These are phyloP conservation scores for Quercus glauca DNA, from an alignment of 306 rosid species.

Conservation along the genomic window DNA sequence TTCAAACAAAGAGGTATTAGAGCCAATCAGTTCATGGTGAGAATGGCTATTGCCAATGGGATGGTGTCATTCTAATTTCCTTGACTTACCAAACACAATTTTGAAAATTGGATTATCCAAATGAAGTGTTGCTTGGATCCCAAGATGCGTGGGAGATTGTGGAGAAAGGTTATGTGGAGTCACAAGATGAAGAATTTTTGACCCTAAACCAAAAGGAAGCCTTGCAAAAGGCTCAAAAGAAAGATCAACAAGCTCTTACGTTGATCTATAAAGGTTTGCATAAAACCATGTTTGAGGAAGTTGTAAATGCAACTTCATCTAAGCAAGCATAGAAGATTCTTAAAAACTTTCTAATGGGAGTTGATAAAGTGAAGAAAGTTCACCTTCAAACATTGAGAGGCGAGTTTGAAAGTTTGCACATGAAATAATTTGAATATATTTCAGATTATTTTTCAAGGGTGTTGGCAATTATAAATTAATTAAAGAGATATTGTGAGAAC, in stretches of 20 bases:
- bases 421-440: background rate
- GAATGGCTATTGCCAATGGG: no score
- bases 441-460: background rate
- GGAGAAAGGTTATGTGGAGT: background rate
- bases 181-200: background rate
- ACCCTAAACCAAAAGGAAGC: background rate
- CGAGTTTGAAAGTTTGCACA: background rate
- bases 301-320: background rate
- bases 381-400: background rate
- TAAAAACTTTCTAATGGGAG: no score
- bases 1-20: no score
- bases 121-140: background rate
- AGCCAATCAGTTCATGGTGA: no score
- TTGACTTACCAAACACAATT: background rate
- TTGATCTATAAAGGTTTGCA: constrained; percentile 6
- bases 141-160: constrained; percentile 2
- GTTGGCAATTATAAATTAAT: background rate
- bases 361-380: background rate
- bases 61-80: no score
- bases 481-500: background rate
- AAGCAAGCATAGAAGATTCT: background rate
- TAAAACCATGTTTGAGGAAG: background rate
- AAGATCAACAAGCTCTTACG: background rate
- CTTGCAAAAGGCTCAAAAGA: background rate
- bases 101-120: background rate